Evolutionary conservation across 2,329 filamentous ascomycete species (phyloP).

Genomic region (Zymoseptoria pseudotritici): DNA sequence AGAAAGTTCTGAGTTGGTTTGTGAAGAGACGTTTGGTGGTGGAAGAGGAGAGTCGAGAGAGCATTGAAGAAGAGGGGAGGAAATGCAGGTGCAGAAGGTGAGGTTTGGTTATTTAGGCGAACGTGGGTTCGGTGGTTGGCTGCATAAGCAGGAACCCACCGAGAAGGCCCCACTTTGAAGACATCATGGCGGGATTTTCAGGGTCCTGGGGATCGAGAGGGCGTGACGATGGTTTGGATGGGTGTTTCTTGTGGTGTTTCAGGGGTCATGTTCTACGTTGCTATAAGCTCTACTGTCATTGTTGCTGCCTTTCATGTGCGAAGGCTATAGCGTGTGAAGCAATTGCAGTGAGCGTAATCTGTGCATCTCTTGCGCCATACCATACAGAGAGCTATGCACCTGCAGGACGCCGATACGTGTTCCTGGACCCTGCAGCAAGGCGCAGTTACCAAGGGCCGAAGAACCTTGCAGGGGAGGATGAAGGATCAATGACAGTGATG

Average conservation of each 20-base stretch:
- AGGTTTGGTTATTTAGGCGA: neutral
- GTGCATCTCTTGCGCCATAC: neutral
- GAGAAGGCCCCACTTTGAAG: neutral
- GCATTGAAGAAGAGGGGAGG: neutral
- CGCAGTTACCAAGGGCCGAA: neutral
- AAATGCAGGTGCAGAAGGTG: neutral
- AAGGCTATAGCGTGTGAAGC: neutral
- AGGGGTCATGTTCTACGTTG: neutral
- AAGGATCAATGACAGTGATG: neutral
- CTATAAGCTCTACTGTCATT: neutral
- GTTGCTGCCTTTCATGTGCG: too few relatives aligned
- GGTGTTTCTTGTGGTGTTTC: neutral
- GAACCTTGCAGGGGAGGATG: neutral
- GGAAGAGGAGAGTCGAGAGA: neutral
- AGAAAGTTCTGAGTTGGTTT: neutral
- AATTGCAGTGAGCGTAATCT: neutral
- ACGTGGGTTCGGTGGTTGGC: neutral
- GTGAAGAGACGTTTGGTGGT: neutral
- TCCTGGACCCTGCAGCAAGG: neutral
- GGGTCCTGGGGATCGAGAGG: neutral
- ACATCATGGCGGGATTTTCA: neutral
- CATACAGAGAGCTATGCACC: neutral
- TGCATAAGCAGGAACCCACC: neutral
- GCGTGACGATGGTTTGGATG: neutral
- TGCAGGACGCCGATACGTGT: neutral